Evolutionary conservation across 2,329 filamentous ascomycete genomes (phyloP).

Genomic region (Cadophora gregata): DNA sequence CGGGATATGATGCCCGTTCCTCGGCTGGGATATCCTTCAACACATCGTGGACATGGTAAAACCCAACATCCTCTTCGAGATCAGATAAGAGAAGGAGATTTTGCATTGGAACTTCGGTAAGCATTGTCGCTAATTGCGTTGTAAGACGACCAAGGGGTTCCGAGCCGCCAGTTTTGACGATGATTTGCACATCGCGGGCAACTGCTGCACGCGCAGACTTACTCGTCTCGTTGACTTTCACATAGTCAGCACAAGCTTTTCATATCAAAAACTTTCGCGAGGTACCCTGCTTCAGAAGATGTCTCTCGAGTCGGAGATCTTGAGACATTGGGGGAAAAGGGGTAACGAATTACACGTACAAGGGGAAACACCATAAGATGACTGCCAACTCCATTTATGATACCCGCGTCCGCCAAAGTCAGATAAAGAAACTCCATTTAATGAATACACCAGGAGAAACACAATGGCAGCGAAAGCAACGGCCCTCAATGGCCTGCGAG

Average conservation of each 20-base stretch:
- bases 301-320: background rate
- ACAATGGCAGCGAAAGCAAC: conserved; percentile 10
- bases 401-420: conserved; percentile 8
- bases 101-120: conserved; percentile 22
- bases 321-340: background rate
- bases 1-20: conserved; percentile 22
- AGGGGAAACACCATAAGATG: background rate
- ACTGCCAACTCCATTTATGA: conserved; percentile 11
- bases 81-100: conserved; percentile 31
- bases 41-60: conserved; percentile 22
- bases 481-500: conserved; percentile 8
- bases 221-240: background rate
- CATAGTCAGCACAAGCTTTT: background rate
- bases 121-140: conserved; percentile 23
- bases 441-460: conserved; percentile 2
- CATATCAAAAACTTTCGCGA: background rate
- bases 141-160: conserved; percentile 26
- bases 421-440: background rate
- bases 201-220: conserved; percentile 18
- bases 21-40: conserved; percentile 23
- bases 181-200: conserved; percentile 23
- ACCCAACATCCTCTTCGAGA: conserved; percentile 26
- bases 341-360: conserved; percentile 6
- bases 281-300: background rate
- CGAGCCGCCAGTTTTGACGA: conserved; percentile 29